These are phyloP conservation scores for Cercospora janseana DNA, from an alignment of 2,329 filamentous ascomycete genomes.

Conservation along the genomic window DNA sequence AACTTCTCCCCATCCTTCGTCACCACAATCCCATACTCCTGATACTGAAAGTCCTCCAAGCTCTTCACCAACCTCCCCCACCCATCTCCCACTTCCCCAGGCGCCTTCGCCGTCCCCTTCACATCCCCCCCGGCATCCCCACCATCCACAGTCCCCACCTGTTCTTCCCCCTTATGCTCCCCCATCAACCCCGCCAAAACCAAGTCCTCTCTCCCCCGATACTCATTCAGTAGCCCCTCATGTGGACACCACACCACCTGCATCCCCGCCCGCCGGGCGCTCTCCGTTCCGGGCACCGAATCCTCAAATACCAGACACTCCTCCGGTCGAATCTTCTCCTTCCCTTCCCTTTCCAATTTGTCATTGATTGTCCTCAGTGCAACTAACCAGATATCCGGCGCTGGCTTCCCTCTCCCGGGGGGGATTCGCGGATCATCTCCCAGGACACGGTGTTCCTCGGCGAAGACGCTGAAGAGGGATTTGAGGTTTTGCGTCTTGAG, in stretches of 20 bases:
- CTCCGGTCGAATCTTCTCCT: slow-evolving; percentile 66
- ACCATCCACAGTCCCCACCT: slow-evolving; percentile 31
- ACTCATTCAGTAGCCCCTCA: slow-evolving; percentile 71
- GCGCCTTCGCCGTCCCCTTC: slow-evolving; percentile 30
- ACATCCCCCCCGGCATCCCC: slow-evolving; percentile 3
- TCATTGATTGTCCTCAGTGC: slow-evolving; percentile 83
- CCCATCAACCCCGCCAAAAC: slow-evolving; percentile 81
- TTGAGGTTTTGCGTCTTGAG: slow-evolving; percentile 66
- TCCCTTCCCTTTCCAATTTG: slow-evolving; percentile 57
- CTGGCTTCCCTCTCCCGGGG: slow-evolving; percentile 81
- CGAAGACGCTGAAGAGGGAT: slow-evolving; percentile 59
- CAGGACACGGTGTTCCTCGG: slow-evolving; percentile 67
- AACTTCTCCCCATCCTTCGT: slow-evolving; percentile 21
- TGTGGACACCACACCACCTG: slow-evolving; percentile 91
- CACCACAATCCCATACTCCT: slow-evolving; percentile 55
- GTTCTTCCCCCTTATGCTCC: slow-evolving; percentile 55
- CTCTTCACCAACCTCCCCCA: slow-evolving; percentile 55
- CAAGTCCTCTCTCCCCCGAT: slow-evolving; percentile 70
- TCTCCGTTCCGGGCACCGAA: slow-evolving; percentile 87
- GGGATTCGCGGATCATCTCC: slow-evolving; percentile 81
- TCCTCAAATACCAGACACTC: slow-evolving; percentile 98
- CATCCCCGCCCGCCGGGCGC: slow-evolving; percentile 89
- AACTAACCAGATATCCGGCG: slow-evolving; percentile 90
- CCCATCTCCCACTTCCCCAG: slow-evolving; percentile 60
- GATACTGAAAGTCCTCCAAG: slow-evolving; percentile 61